A percentile compares a stretch with the other conserved stretches of the same genome.
These are phyloP conservation scores for Trypethelium eluteriae DNA, from an alignment of 495 filamentous ascomycete species.

Conservation along the genomic window DNA sequence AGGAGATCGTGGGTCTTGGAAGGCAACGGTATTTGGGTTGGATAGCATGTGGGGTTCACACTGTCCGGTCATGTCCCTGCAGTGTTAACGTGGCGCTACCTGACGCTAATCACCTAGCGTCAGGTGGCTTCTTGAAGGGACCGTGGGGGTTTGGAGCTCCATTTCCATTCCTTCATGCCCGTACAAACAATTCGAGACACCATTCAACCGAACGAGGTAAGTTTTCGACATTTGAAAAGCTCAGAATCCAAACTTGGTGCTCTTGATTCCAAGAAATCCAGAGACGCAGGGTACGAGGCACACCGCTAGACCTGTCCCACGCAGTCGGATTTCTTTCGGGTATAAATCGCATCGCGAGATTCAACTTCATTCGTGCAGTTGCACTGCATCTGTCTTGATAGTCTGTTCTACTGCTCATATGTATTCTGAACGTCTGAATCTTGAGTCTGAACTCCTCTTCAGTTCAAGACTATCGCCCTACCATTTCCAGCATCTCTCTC, in stretches of 20 bases:
- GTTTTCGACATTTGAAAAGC: no score
- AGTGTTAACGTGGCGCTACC: no score
- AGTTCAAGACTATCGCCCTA: background rate
- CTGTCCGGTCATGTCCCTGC: no score
- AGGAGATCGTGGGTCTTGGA: background rate
- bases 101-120: no score
- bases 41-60: no score
- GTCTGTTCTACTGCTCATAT: background rate
- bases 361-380: background rate
- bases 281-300: background rate
- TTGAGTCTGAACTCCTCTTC: background rate
- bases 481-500: background rate
- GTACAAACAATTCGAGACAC: no score
- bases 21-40: background rate
- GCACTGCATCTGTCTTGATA: background rate
- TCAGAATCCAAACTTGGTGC: no score
- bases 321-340: background rate
- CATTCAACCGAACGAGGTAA: no score
- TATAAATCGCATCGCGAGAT: background rate
- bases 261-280: no score
- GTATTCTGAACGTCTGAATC: background rate
- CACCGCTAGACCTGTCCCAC: background rate
- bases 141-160: no score
- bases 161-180: no score
- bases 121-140: no score